These are phyloP conservation scores for Thermomucor indicae-seudaticae DNA, from an alignment of 371 early-diverging fungal genomes.

Conservation along the genomic window DNA sequence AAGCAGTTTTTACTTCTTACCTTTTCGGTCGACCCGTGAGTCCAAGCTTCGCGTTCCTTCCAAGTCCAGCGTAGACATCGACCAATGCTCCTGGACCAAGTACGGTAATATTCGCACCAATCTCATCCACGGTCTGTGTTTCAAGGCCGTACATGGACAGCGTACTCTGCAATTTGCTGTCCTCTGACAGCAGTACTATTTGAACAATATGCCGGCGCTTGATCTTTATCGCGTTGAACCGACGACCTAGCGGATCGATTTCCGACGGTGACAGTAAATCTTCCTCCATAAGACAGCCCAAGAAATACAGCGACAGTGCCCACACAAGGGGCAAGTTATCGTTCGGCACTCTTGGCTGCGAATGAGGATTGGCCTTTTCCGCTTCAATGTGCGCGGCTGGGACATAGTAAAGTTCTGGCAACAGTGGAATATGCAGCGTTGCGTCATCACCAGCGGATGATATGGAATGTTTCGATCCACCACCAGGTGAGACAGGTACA, in stretches of 20 bases:
- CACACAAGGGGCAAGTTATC: conserved; percentile 90
- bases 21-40: conserved; percentile 78
- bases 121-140: conserved; percentile 70
- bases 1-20: conserved; percentile 14
- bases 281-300: conserved; percentile 78
- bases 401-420: conserved; percentile 85
- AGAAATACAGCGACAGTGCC: conserved; percentile 83
- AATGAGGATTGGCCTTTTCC: conserved; percentile 69
- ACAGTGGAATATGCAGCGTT: conserved; percentile 37
- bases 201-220: conserved; percentile 67
- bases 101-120: conserved; percentile 67
- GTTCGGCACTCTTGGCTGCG: conserved; percentile 77
- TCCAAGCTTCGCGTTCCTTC: conserved; percentile 74
- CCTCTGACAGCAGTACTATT: conserved; percentile 77
- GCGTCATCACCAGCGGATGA: not conserved
- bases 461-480: conserved; percentile 3
- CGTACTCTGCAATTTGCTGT: conserved; percentile 61
- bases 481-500: conserved; percentile 15
- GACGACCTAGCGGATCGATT: conserved; percentile 83
- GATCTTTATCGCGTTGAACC: conserved; percentile 48
- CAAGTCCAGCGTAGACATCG: conserved; percentile 75
- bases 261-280: conserved; percentile 75
- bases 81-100: conserved; percentile 73
- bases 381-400: conserved; percentile 69
- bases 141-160: conserved; percentile 76